phyloP scores from a whole-genome alignment of 179 eudicot species.

The Beta macrorhiza region DNA sequence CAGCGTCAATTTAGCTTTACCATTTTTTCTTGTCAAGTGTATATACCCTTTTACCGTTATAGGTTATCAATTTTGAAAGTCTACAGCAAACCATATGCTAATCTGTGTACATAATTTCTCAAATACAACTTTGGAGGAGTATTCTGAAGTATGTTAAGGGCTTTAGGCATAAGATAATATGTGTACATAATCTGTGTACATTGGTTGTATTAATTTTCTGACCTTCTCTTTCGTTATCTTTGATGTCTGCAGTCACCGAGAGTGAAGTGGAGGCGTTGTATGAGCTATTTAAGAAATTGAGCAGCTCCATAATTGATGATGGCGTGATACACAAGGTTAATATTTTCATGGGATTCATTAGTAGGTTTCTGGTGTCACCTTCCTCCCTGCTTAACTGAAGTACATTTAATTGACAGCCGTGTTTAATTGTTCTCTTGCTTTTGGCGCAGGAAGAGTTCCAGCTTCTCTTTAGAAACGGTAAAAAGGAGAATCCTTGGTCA shows the following conservation, averaged over 20 bases:
- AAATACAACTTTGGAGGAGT: not conserved
- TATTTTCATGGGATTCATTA: not conserved
- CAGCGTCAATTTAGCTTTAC: not conserved
- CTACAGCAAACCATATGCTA: not conserved
- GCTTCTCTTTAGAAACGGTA: conserved; percentile 73
- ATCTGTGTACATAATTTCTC: not conserved
- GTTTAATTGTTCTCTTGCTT: not conserved
- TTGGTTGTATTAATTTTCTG: not conserved
- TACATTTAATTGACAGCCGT: not conserved
- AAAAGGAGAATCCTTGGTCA: conserved; percentile 70
- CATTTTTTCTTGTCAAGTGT: not conserved
- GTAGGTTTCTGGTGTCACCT: not conserved
- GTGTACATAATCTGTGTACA: too few relatives aligned
- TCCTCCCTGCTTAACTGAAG: not conserved
- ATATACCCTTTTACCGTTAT: too few relatives aligned
- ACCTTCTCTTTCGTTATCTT: not conserved
- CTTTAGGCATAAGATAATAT: not conserved
- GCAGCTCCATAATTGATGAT: conserved; percentile 77
- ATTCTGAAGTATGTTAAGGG: not conserved
- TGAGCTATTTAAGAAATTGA: conserved; percentile 73
- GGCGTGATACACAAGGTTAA: conserved; percentile 88
- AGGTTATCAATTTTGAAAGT: not conserved
- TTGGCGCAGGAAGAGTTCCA: conserved; percentile 80
- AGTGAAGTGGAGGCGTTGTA: conserved; percentile 45
- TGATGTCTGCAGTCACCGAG: conserved; percentile 58